Evolutionary conservation across 2,329 filamentous ascomycete genomes (phyloP).

Genomic region (Torrubiella hemipterigena): DNA sequence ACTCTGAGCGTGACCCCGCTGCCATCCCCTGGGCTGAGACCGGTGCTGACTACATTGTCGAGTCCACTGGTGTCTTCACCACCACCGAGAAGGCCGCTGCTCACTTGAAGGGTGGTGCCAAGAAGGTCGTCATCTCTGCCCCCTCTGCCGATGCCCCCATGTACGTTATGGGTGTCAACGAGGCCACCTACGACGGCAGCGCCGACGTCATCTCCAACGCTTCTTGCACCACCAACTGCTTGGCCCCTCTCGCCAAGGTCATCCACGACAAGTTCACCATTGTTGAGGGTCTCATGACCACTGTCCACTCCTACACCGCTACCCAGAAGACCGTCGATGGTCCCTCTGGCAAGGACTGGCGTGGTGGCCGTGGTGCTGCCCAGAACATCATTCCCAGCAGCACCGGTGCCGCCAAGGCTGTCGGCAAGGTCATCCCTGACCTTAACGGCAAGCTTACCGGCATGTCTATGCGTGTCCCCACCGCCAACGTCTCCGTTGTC

Average conservation of each 20-base stretch:
- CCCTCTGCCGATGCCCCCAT: slow-evolving; percentile 94
- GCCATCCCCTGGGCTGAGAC: slow-evolving; percentile 83
- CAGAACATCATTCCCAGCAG: slow-evolving; percentile 99
- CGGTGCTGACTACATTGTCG: slow-evolving; percentile 86
- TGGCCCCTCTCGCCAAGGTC: slow-evolving; percentile 98
- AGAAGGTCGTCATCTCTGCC: slow-evolving; percentile 93
- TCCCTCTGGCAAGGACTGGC: slow-evolving; percentile 97
- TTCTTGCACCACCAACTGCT: slow-evolving; percentile 99
- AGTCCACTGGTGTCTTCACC: slow-evolving; percentile 99
- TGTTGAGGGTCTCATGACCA: slow-evolving; percentile 99
- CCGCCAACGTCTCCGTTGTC: slow-evolving; percentile 97
- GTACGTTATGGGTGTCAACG: slow-evolving; percentile 99
- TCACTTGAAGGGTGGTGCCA: slow-evolving; percentile 92
- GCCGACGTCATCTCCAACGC: slow-evolving; percentile 96
- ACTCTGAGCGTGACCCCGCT: slow-evolving; percentile 81
- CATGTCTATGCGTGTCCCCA: slow-evolving; percentile 99
- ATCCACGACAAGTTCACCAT: slow-evolving; percentile 97
- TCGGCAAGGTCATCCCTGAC: slow-evolving; percentile 97
- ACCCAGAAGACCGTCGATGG: slow-evolving; percentile 99
- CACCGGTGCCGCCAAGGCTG: slow-evolving; percentile 99
- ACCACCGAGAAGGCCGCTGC: slow-evolving; percentile 90
- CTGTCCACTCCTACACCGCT: slow-evolving; percentile 98
- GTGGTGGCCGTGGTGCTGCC: slow-evolving; percentile 95
- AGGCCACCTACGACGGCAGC: slow-evolving; percentile 83
- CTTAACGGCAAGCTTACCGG: slow-evolving; percentile 99